Evolutionary conservation across 73 alveolate genomes (phyloP), one percentile per base, ranked within the genome.

Genomic region (Paramecium bursaria): DNA sequence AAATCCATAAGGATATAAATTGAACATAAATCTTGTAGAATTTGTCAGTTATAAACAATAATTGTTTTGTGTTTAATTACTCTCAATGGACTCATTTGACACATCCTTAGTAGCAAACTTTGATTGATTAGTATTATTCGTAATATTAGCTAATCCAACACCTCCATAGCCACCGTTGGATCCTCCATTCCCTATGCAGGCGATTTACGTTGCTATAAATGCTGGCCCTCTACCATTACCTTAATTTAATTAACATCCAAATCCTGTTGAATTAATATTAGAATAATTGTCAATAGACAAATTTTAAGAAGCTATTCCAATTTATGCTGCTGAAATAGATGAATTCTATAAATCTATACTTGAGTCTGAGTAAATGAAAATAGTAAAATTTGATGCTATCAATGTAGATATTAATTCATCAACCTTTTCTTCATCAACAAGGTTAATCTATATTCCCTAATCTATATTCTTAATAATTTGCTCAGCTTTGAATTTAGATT

Each of bases 141-240:
- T n/a, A n/a, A n/a, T n/a, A n/a, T n/a, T n/a, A n/a, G n/a, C n/a
- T 21, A 14, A 39, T n/a, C 82, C 82, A n/a, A 67, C 35, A 14
- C 82, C 82, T 0, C 82, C 82, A 67, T 67, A 67, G 33, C 82
- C 82, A 19, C 50, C 10, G 44, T 67, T 67, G 1, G 82, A 67
- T 13, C 82, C 82, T n/a, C 82, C 82, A 19, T 67, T 67, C 21
- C 33, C 82, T 39, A 2, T 39, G n/a, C 82, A 67, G 5, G 33
- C 44, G 15, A 25, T 39, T 21, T 67, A 25, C 9, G 26, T 21
- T 39, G 26, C 21, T 4, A 67, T 19, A 42, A 67, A 67, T 15
- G 21, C 82, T 10, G 82, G 82, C 33, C 82, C 82, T 42, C 82
- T 67, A 6, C 60, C 82, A 42, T 67, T 42, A 15, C 82, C 49